Base-by-base conservation (phyloP, 495 filamentous ascomycete species). In the Penicillium argentinense region DNA sequence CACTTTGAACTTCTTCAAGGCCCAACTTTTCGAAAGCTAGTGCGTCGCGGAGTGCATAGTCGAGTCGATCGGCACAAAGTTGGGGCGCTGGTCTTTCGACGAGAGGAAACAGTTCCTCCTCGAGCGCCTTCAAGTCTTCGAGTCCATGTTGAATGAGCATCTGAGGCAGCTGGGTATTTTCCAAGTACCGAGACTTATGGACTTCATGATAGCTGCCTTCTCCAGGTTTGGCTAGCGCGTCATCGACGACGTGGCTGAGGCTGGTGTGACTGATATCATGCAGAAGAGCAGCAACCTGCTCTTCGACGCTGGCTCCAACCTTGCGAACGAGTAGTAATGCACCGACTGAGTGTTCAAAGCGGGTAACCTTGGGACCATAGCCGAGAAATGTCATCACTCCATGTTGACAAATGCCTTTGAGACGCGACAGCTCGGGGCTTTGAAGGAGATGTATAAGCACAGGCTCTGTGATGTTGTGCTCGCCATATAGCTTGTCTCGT, bases 331-430 rank as follows among this genome's bases (percentile, higher is more conserved):
- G 62, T 9, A 74, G 42, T 9, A 68, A 69, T 41, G 71, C 67
- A 24, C 71, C 71, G 42, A 72, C 63, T 3, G 71, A 74, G 43
- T 74, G 71, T 39, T 74, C 71, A 47, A 69, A 61, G 24, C 71
- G 67, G 4, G 71, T 71, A 18, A 74, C 61, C 27, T 45, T 46
- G 4, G 63, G 71, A 3, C 55, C 57, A 7, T 67, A 56, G 44
- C 63, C 62, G 1, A 74, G 53, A 40, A 71, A 51, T 2, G 56
- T 53, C 3, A 66, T 69, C 11, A 72, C 49, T n/a, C 71, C 68
- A 37, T 69, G 57, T 43, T 72, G 68, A 32, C 57, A 58, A 43
- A 74, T 57, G 5, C 66, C 68, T 45, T 52, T 47, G 2, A 74
- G 63, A 12, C 71, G 71, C 9, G 39, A 42, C 9, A 74, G 41